These are phyloP conservation scores for Cyclocybe aegerita DNA, from an alignment of 768 basidiomycete species.

Conservation along the genomic window DNA sequence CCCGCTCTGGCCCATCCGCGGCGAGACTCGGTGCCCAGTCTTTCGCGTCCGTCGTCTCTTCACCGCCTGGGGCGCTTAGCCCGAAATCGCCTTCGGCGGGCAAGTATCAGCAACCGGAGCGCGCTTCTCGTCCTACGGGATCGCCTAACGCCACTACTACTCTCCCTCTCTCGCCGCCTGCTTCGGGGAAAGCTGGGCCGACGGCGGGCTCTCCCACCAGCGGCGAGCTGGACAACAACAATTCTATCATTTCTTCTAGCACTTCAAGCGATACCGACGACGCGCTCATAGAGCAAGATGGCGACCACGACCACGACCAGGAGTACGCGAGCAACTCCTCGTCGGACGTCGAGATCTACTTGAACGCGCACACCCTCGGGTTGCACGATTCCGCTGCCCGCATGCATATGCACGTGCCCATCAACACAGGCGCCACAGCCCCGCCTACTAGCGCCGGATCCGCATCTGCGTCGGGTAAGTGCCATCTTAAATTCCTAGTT, in stretches of 20 bases:
- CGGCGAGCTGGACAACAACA: background rate
- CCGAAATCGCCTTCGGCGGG: conserved; percentile 1
- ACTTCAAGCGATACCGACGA: conserved; percentile 8
- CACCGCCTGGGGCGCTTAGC: conserved; percentile 1
- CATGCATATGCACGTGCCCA: conserved; percentile 25
- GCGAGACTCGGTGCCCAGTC: conserved; percentile 10
- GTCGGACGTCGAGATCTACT: conserved; percentile 35
- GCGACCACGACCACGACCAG: conserved; percentile 18
- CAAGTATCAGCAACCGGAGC: background rate
- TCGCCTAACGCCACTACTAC: background rate
- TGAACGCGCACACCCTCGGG: conserved; percentile 24
- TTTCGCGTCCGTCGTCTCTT: conserved; percentile 14
- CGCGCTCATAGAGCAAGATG: conserved; percentile 6
- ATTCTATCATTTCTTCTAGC: background rate
- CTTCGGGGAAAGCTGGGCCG: too few species aligned
- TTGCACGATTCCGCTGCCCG: conserved; percentile 28
- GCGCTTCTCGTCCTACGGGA: background rate
- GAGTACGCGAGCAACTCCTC: background rate
- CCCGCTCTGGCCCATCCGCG: conserved; percentile 8
- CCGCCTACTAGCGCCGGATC: background rate
- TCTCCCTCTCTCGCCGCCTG: too few species aligned
- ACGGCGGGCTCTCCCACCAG: background rate
- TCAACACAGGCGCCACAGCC: conserved; percentile 8
- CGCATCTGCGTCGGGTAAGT: too few species aligned
- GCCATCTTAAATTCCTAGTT: background rate